A percentile compares a stretch with the other conserved stretches of the same genome.
phyloP scores from a whole-genome alignment of 2,329 filamentous ascomycete genomes.

The Ophioceras dolichostomum region DNA sequence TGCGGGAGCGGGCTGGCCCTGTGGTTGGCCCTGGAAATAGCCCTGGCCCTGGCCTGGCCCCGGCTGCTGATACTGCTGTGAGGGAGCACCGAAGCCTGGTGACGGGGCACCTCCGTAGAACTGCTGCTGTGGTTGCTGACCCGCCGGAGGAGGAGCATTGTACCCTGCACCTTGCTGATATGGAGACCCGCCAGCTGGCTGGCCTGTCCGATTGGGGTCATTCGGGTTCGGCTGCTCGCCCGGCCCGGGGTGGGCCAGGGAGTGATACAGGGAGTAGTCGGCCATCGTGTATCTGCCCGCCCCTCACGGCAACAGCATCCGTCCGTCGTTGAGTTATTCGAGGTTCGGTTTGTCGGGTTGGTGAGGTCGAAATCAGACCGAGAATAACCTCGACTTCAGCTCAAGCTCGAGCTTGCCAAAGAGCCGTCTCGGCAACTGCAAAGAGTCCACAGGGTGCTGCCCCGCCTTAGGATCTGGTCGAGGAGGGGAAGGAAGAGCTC shows the following conservation, averaged over 20 bases:
- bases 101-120: conserved; percentile 20
- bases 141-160: conserved; percentile 21
- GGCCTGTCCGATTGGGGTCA: conserved; percentile 32
- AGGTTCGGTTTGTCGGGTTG: too few relatives aligned
- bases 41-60: conserved; percentile 15
- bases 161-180: conserved; percentile 35
- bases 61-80: conserved; percentile 9
- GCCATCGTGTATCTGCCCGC: conserved; percentile 14
- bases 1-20: conserved; percentile 17
- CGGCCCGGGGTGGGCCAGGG: conserved; percentile 37
- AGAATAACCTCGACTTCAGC: too few relatives aligned
- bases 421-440: too few relatives aligned
- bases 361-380: too few relatives aligned
- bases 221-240: conserved; percentile 37
- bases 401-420: too few relatives aligned
- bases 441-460: too few relatives aligned
- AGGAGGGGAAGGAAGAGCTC: too few relatives aligned
- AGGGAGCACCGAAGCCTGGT: conserved; percentile 12
- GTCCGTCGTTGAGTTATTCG: too few relatives aligned
- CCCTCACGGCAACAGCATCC: too few relatives aligned
- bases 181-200: conserved; percentile 32
- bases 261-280: conserved; percentile 38
- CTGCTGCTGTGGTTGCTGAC: conserved; percentile 18
- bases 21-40: conserved; percentile 21
- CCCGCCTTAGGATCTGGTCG: too few relatives aligned